Percentiles rank a stretch among this genome's conserved stretches.
phyloP scores from a whole-genome alignment of 2,329 filamentous ascomycete species.

The Plenodomus tracheiphilus region DNA sequence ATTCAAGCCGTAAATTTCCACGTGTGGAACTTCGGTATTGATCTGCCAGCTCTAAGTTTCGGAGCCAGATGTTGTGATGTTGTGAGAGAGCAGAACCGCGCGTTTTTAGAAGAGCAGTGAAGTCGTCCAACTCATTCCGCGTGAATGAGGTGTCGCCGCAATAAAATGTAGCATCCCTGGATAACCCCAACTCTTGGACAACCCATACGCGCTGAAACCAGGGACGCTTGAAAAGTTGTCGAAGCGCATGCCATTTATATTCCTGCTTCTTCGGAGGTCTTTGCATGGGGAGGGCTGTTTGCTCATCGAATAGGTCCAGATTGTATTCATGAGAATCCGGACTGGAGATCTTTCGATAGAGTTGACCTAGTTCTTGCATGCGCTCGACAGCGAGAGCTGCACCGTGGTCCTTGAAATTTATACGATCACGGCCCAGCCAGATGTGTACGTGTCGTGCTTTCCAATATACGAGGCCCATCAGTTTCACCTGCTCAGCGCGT shows the following conservation, averaged over 20 bases:
- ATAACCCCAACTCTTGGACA: constrained; percentile 11
- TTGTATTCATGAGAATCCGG: no score
- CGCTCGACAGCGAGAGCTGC: neutral
- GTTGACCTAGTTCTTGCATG: neutral
- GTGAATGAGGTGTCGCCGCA: neutral
- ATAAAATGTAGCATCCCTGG: constrained; percentile 4
- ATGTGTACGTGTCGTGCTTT: constrained; percentile 2
- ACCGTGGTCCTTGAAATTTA: neutral
- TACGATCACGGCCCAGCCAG: constrained; percentile 2
- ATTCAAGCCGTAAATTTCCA: neutral
- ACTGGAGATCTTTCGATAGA: neutral
- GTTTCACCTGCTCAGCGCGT: constrained; percentile 7
- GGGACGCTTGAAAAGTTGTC: neutral
- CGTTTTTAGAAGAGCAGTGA: no score
- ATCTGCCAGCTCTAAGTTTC: no score
- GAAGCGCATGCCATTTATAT: no score
- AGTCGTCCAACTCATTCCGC: neutral
- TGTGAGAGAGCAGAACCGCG: neutral
- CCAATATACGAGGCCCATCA: constrained; percentile 16
- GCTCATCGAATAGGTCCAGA: no score
- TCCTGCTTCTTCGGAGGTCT: no score
- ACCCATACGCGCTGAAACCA: constrained; percentile 15
- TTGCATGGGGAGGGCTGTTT: no score
- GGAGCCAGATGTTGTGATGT: no score
- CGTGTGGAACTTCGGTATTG: neutral